Base-by-base conservation (phyloP, 2,329 filamentous ascomycete species). In the Trichophyton verrucosum region DNA sequence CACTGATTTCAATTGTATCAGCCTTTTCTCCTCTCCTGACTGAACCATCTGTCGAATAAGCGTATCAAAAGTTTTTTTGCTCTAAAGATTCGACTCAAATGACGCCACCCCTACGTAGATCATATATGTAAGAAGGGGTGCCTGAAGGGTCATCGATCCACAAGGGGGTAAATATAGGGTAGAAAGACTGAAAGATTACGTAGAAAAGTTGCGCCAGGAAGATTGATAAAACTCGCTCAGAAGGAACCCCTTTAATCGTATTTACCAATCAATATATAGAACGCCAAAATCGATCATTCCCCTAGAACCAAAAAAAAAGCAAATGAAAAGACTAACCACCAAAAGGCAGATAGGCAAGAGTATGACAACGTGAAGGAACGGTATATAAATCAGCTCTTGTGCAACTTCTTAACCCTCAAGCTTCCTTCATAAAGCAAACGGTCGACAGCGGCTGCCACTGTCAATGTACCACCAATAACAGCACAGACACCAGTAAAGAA, bases 401-500 rank as follows among this genome's bases (percentile, higher is more conserved):
- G 89, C 73, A 96, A 74, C 81, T 99, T 99, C 82, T 88, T 95
- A 65, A 97, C 80, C 71, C 88, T 83, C 61, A 86, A 84, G 2
- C 83, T 82, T 47, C 94, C 94, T 76, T 99, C 94, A 69, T 96
- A 99, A 63, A 97, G 75, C 57, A 88, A 89, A 61, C 95, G 84
- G 72, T 99, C 94, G 36, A 99, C 79, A 3, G 94, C 94, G 4
- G 95, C 94, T 9, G 94, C 94, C 17, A 99, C 94, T 0, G 94
- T 99, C 66, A 99, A 76, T 0, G 94, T 99, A 66, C 94, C 94
- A 64, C 94, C 94, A 58, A 99, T 86, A 63, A 97, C 88, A 42
- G 92, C 92, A 73, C 94, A 99, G 20, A 99, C 84, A 56, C 94
- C 94, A 0, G 94, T 92, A 62, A 99, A 75, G 79, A 99, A 99